These are phyloP conservation scores for Zea luxurians DNA, from an alignment of 176 grass and related monocot genomes.

Conservation along the genomic window DNA sequence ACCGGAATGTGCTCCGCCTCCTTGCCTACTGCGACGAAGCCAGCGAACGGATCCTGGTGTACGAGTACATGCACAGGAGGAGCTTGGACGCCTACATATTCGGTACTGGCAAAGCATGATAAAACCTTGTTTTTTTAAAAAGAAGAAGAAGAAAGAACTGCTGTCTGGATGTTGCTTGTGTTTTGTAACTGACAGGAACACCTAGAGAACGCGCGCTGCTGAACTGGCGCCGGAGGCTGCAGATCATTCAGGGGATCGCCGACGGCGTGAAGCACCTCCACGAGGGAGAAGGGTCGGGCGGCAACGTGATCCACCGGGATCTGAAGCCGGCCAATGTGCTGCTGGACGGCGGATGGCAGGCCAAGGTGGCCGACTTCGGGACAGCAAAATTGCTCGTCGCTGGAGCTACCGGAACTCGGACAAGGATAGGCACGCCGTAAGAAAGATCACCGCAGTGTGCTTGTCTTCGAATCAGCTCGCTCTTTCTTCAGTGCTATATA, in stretches of 20 bases:
- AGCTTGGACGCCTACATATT: constrained; percentile 9
- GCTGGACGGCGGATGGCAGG: neutral
- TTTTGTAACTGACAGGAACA: neutral
- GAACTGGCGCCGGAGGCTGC: neutral
- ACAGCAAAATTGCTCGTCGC: neutral
- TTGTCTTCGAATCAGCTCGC: neutral
- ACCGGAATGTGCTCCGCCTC: neutral
- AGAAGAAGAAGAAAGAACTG: too few relatives aligned
- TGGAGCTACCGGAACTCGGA: neutral
- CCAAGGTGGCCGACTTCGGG: neutral
- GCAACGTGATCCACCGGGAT: constrained; percentile 19
- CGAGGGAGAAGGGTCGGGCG: neutral
- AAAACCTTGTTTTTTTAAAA: neutral
- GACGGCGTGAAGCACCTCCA: neutral
- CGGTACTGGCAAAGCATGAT: neutral
- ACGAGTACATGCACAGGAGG: constrained; percentile 11
- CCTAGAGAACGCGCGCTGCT: neutral
- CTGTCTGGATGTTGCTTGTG: neutral
- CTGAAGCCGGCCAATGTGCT: constrained; percentile 15
- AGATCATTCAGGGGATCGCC: constrained; percentile 3
- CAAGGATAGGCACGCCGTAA: constrained; percentile 13
- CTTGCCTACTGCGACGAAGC: neutral
- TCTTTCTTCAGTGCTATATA: neutral
- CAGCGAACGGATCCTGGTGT: neutral
- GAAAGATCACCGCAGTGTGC: neutral